Percentiles rank a stretch among this genome's conserved stretches.
Conservation (phyloP, 495 filamentous ascomycete species). For the Penicilliopsis zonata region DNA sequence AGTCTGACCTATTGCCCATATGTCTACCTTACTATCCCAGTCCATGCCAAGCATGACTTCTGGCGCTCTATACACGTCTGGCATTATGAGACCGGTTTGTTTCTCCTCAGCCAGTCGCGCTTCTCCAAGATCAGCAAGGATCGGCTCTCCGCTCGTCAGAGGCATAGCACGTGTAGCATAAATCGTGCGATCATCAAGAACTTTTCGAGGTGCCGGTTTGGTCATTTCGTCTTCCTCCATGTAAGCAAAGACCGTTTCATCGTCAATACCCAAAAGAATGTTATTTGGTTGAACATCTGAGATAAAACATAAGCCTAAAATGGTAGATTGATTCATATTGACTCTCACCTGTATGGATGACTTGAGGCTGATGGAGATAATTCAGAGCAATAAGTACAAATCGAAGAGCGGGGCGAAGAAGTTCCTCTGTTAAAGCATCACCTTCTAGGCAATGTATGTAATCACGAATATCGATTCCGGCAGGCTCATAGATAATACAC, state of each 20-base stretch:
- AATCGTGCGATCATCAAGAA: conserved; percentile 8
- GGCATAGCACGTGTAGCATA: conserved; percentile 12
- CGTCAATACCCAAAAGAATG: conserved; percentile 12
- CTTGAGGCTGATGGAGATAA: conserved; percentile 23
- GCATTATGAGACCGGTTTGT: conserved; percentile 17
- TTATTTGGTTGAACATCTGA: conserved; percentile 16
- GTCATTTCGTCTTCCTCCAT: conserved; percentile 12
- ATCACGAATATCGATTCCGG: conserved; percentile 18
- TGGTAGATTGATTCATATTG: not conserved
- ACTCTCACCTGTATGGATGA: conserved; percentile 31
- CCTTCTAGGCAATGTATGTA: conserved; percentile 10
- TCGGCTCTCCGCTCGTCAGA: conserved; percentile 7
- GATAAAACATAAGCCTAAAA: conserved; percentile 1
- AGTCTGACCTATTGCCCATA: conserved; percentile 27
- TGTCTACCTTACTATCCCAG: conserved; percentile 26
- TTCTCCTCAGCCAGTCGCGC: conserved; percentile 3
- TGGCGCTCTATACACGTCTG: conserved; percentile 23
- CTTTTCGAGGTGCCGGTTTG: conserved; percentile 13
- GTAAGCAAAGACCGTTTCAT: conserved; percentile 9
- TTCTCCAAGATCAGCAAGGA: conserved; percentile 17
- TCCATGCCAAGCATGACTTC: conserved; percentile 21
- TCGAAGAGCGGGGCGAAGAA: conserved; percentile 15
- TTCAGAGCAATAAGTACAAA: conserved; percentile 26
- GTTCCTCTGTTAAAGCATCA: conserved; percentile 5
- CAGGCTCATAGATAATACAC: conserved; percentile 29